Evolutionary conservation across 163 green algal species (phyloP).

Genomic region (Volvox carteri): DNA sequence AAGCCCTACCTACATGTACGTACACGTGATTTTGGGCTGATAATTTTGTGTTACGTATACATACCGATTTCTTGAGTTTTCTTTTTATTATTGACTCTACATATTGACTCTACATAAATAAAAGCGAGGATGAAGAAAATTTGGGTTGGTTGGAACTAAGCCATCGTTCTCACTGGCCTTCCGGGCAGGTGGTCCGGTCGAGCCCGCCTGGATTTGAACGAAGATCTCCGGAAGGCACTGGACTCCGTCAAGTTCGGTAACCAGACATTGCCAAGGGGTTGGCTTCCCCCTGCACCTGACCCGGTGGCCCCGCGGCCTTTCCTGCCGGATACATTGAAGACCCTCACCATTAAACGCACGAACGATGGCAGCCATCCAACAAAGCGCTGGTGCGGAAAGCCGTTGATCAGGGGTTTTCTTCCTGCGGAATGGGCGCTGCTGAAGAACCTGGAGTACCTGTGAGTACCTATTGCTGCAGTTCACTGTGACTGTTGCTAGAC

Average conservation of each 20-base stretch:
- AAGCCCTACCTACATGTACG: too few species aligned
- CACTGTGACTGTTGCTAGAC: too few species aligned
- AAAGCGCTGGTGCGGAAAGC: not conserved
- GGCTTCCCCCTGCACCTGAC: not conserved
- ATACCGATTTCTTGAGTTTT: too few species aligned
- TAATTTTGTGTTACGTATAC: too few species aligned
- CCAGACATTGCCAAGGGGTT: not conserved
- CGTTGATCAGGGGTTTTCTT: slow-evolving; percentile 2
- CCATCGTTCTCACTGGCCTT: too few species aligned
- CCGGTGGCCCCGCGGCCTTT: not conserved
- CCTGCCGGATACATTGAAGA: slow-evolving; percentile 33
- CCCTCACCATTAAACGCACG: slow-evolving; percentile 44
- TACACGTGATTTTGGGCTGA: too few species aligned
- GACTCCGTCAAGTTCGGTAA: not conserved
- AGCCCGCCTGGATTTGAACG: slow-evolving; percentile 24
- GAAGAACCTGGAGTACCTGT: slow-evolving; percentile 44
- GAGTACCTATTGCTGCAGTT: too few species aligned
- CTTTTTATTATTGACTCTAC: too few species aligned
- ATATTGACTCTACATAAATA: too few species aligned
- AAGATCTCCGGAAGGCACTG: not conserved
- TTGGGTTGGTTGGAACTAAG: too few species aligned
- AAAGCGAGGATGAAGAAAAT: too few species aligned
- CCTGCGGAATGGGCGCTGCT: slow-evolving; percentile 36
- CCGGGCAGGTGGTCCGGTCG: slow-evolving; percentile 41
- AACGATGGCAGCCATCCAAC: not conserved